These are phyloP conservation scores for Dactylellina parvicollis DNA, from an alignment of 2,329 filamentous ascomycete species.

Conservation along the genomic window DNA sequence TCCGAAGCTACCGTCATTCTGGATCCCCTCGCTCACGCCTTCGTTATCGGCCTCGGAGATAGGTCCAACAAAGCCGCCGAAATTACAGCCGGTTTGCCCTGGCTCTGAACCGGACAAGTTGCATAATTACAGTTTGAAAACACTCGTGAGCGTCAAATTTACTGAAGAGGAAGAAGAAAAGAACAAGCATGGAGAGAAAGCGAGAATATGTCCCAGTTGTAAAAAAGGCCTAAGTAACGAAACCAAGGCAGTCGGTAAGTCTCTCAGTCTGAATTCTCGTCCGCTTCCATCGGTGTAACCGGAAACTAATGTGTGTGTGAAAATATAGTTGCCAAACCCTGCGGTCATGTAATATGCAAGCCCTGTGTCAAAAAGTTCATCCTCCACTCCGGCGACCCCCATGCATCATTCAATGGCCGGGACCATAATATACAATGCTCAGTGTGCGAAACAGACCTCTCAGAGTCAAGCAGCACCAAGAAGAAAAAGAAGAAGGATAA, in stretches of 20 bases:
- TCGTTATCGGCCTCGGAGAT: slow-evolving; percentile 69
- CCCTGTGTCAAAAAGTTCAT: slow-evolving; percentile 87
- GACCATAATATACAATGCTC: slow-evolving; percentile 75
- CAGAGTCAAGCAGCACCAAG: slow-evolving; percentile 62
- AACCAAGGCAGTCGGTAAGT: slow-evolving; percentile 75
- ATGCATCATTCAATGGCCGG: slow-evolving; percentile 66
- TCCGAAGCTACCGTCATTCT: slow-evolving; percentile 79
- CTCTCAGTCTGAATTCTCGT: not conserved
- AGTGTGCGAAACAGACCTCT: slow-evolving; percentile 85
- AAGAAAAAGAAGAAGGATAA: slow-evolving; percentile 58
- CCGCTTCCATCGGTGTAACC: not conserved
- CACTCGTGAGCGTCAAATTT: slow-evolving; percentile 79
- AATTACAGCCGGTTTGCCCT: slow-evolving; percentile 78
- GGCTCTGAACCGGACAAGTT: slow-evolving; percentile 73
- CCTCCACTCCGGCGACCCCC: slow-evolving; percentile 70
- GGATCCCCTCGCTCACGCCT: slow-evolving; percentile 87
- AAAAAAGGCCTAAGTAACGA: slow-evolving; percentile 83
- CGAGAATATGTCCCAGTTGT: slow-evolving; percentile 81
- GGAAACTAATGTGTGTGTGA: not conserved
- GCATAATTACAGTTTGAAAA: slow-evolving; percentile 81
- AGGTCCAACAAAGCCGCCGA: slow-evolving; percentile 70
- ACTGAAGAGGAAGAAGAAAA: slow-evolving; percentile 72
- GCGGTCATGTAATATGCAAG: slow-evolving; percentile 90
- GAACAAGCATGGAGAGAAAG: slow-evolving; percentile 63
- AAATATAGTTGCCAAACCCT: slow-evolving; percentile 76